Evolutionary conservation across 345 rosid genomes (phyloP).

Genomic region (Eucalyptus fibrosa): DNA sequence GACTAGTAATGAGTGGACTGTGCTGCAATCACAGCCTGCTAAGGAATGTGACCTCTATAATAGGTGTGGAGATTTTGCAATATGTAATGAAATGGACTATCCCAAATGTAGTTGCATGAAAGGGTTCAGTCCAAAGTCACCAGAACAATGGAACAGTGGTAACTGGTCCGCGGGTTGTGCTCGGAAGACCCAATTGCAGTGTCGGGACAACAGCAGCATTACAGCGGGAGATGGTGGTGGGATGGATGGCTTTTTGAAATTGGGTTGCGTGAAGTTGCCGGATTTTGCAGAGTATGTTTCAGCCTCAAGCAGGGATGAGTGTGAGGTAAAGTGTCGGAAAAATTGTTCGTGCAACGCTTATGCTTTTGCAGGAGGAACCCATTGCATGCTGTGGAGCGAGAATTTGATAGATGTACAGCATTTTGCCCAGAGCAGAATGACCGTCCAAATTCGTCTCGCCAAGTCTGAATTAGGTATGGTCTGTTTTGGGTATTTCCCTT

Average conservation of each 20-base stretch:
- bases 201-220: neutral
- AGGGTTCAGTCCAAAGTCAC: neutral
- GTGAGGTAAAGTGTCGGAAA: neutral
- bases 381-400: neutral
- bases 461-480: neutral
- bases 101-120: neutral
- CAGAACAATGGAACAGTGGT: neutral
- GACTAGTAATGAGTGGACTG: neutral
- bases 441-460: neutral
- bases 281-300: neutral
- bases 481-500: neutral
- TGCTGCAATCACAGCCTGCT: neutral
- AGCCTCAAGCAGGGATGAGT: neutral
- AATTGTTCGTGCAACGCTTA: neutral
- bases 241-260: neutral
- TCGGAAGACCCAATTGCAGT: neutral
- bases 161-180: neutral
- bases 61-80: neutral
- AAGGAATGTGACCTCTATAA: neutral
- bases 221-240: neutral
- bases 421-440: rapidly evolving
- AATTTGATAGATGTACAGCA: neutral
- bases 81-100: neutral
- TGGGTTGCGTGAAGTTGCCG: rapidly evolving
- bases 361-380: rapidly evolving